Conservation (phyloP, 495 filamentous ascomycete species). For the Symbiotaphrina buchneri region DNA sequence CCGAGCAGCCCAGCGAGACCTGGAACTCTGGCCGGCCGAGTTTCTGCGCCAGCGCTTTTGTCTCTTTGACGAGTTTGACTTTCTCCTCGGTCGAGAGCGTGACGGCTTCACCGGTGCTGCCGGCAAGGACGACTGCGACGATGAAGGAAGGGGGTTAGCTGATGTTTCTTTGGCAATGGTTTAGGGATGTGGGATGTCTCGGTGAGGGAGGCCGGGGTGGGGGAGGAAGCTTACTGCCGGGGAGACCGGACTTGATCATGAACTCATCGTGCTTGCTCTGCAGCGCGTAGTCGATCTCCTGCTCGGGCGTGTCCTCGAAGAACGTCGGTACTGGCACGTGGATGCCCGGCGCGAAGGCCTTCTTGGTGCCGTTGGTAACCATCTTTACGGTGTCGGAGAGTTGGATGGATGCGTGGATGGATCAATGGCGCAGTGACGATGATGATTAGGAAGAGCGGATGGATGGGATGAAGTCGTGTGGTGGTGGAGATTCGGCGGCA, state of each 20-base stretch:
- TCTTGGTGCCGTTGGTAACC: too few relatives aligned
- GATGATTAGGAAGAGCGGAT: too few relatives aligned
- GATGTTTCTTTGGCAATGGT: too few relatives aligned
- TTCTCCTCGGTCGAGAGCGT: constrained; percentile 35
- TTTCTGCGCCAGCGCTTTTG: constrained; percentile 48
- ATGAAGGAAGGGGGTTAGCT: too few relatives aligned
- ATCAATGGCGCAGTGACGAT: too few relatives aligned
- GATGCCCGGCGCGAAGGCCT: constrained; percentile 15
- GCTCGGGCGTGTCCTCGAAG: constrained; percentile 12
- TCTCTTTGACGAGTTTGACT: constrained; percentile 30
- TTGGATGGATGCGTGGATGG: too few relatives aligned
- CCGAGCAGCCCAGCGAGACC: constrained; percentile 66
- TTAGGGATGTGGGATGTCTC: too few relatives aligned
- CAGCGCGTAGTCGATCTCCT: constrained; percentile 19
- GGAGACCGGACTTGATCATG: constrained; percentile 13
- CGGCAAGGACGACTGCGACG: constrained; percentile 14
- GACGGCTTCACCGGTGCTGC: constrained; percentile 30
- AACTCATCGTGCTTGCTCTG: constrained; percentile 17
- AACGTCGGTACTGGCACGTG: constrained; percentile 19
- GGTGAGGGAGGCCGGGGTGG: not conserved
- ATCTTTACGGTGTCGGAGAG: too few relatives aligned
- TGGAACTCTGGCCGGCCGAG: constrained; percentile 44
- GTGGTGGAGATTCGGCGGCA: too few relatives aligned
- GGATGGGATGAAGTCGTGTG: too few relatives aligned
- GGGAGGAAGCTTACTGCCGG: constrained; percentile 7